A percentile compares a stretch with the other conserved stretches of the same genome.
phyloP scores from a whole-genome alignment of 257 asterid species.

The Solanum dulcamara region DNA sequence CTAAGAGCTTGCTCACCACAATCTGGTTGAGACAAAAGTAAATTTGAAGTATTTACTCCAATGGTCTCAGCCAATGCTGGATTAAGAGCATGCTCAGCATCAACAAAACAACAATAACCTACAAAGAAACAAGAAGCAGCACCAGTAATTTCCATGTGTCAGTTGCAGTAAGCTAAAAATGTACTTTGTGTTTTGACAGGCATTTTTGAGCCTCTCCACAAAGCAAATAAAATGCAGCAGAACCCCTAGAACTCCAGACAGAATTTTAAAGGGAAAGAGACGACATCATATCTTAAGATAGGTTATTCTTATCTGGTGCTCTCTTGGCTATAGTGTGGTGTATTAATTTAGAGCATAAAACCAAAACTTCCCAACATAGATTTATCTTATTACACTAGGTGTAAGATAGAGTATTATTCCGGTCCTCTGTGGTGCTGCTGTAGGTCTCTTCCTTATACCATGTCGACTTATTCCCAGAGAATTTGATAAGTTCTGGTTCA shows the following conservation, averaged over 20 bases:
- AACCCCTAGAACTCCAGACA: background rate
- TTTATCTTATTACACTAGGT: background rate
- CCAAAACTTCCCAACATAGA: background rate
- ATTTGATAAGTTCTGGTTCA: background rate
- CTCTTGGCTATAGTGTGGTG: background rate
- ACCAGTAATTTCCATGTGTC: background rate
- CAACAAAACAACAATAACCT: slow-evolving; percentile 92
- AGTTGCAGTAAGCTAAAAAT: background rate
- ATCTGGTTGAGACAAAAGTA: slow-evolving; percentile 96
- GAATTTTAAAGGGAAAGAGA: background rate
- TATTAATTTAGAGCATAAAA: background rate
- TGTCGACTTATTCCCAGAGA: background rate
- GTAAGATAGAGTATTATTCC: background rate
- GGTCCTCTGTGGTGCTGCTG: background rate
- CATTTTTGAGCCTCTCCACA: background rate
- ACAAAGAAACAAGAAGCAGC: background rate
- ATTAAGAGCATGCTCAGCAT: slow-evolving; percentile 98
- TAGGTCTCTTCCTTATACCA: background rate
- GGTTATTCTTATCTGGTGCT: background rate
- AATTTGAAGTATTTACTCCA: slow-evolving; percentile 70
- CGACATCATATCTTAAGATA: background rate
- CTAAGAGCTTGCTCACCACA: slow-evolving; percentile 99
- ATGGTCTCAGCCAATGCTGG: slow-evolving; percentile 81
- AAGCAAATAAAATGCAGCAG: background rate
- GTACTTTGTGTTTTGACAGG: background rate